Evolutionary conservation across 768 basidiomycete genomes (phyloP).

Genomic region (Tulasnella sp.): DNA sequence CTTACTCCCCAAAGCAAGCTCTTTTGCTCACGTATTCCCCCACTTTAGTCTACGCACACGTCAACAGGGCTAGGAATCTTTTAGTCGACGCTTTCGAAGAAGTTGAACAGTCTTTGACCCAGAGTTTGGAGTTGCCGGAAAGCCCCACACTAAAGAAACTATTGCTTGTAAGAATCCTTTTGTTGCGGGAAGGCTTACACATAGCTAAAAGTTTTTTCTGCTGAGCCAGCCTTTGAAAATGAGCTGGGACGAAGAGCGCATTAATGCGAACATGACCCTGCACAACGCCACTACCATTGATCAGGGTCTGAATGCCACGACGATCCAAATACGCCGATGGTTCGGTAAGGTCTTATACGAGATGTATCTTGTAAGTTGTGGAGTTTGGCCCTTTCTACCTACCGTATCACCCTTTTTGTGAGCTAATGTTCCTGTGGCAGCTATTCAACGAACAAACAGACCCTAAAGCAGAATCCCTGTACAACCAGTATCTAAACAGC

Average conservation of each 20-base stretch:
- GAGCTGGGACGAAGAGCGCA: too few species aligned
- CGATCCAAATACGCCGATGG: not conserved
- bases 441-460: not conserved
- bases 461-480: not conserved
- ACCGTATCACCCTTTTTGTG: not conserved
- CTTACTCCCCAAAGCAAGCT: not conserved
- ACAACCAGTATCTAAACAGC: too few species aligned
- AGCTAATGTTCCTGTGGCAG: not conserved
- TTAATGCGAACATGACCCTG: too few species aligned
- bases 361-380: not conserved
- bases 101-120: too few species aligned
- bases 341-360: not conserved
- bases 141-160: not conserved
- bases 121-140: too few species aligned
- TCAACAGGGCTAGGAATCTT: not conserved
- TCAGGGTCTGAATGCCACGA: not conserved
- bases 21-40: not conserved
- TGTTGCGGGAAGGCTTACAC: not conserved
- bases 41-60: not conserved
- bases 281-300: too few species aligned
- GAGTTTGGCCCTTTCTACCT: not conserved
- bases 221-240: not conserved
- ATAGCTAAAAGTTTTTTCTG: not conserved
- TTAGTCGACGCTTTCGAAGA: not conserved
- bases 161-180: not conserved